These are phyloP conservation scores for Rubroshorea leprosula DNA, from an alignment of 345 rosid genomes.

Conservation along the genomic window DNA sequence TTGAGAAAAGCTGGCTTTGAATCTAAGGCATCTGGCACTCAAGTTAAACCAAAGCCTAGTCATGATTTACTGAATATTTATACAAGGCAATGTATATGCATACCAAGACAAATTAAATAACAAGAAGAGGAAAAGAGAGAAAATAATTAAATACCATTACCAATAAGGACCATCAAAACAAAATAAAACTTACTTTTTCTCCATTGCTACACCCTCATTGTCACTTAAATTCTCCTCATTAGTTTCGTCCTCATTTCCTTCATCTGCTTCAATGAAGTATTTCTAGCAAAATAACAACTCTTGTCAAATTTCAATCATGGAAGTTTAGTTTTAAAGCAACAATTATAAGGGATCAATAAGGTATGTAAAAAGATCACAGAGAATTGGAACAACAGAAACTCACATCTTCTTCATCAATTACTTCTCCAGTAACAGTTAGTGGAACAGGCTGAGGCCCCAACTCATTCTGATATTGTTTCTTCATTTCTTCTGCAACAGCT, in stretches of 20 bases:
- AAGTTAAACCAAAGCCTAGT: too few species aligned
- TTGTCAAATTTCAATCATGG: constrained; percentile 4
- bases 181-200: constrained; percentile 38
- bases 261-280: constrained; percentile 74
- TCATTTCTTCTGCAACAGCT: constrained; percentile 98
- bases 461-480: constrained; percentile 67
- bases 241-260: constrained; percentile 44
- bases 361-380: background rate
- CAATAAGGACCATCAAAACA: background rate
- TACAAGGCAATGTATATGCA: background rate
- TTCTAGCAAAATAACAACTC: constrained; percentile 33
- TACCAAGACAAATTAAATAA: background rate
- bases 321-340: background rate
- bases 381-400: constrained; percentile 18
- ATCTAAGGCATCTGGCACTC: too few species aligned
- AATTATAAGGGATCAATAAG: background rate
- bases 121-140: background rate
- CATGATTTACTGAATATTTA: background rate
- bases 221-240: constrained; percentile 29
- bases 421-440: constrained; percentile 56
- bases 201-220: constrained; percentile 30
- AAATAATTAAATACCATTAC: background rate
- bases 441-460: constrained; percentile 93
- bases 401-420: constrained; percentile 65
- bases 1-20: too few species aligned